phyloP scores from a whole-genome alignment of 2,329 filamentous ascomycete genomes.

The Ascochyta lentis region DNA sequence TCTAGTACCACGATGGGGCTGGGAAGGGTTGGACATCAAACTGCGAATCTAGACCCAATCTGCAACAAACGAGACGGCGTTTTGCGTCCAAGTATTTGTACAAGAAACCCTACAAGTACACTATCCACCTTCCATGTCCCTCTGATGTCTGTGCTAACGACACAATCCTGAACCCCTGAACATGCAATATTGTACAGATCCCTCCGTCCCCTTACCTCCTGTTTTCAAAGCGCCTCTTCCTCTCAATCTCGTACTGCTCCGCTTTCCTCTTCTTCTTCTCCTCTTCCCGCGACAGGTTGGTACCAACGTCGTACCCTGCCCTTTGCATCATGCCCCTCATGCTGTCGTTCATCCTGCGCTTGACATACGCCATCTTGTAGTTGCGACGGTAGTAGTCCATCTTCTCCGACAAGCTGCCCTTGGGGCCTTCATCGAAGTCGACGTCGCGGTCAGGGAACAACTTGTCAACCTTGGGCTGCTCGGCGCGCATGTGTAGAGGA shows the following conservation, averaged over 20 bases:
- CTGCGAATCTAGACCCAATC: background rate
- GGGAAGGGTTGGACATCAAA: background rate
- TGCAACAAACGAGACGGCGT: slow-evolving; percentile 14
- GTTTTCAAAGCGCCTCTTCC: slow-evolving; percentile 37
- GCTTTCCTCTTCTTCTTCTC: slow-evolving; percentile 38
- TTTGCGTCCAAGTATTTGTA: slow-evolving; percentile 25
- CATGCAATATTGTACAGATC: slow-evolving; percentile 35
- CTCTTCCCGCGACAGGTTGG: slow-evolving; percentile 26
- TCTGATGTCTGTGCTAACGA: background rate
- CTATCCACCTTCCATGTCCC: slow-evolving; percentile 1
- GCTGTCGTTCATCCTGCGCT: slow-evolving; percentile 22
- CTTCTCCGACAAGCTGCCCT: slow-evolving; percentile 28
- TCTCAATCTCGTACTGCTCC: slow-evolving; percentile 37
- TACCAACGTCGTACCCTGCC: slow-evolving; percentile 24
- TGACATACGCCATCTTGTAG: slow-evolving; percentile 30
- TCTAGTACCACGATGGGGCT: background rate
- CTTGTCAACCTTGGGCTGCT: slow-evolving; percentile 21
- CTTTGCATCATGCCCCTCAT: slow-evolving; percentile 22
- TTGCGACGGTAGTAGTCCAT: slow-evolving; percentile 37
- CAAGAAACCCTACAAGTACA: slow-evolving; percentile 19
- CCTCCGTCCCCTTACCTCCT: slow-evolving; percentile 23
- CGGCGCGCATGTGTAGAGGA: slow-evolving; percentile 33
- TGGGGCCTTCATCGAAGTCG: slow-evolving; percentile 32
- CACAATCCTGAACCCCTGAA: slow-evolving; percentile 1
- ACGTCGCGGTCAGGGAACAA: slow-evolving; percentile 28